Evolutionary conservation across 805 yeast genomes (phyloP).

Genomic region (Sporopachydermia lactativora): DNA sequence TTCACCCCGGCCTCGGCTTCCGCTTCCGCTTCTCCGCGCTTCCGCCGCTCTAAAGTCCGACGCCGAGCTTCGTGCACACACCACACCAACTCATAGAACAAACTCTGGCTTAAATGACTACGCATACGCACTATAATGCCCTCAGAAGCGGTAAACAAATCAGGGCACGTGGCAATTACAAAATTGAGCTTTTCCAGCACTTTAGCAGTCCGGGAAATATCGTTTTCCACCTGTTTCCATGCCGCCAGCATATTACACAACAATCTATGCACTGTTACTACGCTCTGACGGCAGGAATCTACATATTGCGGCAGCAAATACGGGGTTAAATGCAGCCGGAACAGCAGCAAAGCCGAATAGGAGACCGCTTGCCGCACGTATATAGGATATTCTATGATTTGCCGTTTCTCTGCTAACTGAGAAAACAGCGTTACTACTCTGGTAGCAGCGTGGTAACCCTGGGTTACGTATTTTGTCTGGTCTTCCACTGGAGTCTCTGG

Average conservation of each 20-base stretch:
- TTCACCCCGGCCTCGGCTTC: background rate
- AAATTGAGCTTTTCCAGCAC: constrained; percentile 80
- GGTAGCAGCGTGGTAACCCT: constrained; percentile 71
- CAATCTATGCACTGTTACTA: constrained; percentile 82
- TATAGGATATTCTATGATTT: constrained; percentile 73
- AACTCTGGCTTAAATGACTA: constrained; percentile 80
- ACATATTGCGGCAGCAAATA: constrained; percentile 54
- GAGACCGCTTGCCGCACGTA: constrained; percentile 79
- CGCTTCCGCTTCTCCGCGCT: constrained; percentile 11
- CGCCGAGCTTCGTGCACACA: constrained; percentile 90
- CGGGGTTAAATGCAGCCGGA: constrained; percentile 72
- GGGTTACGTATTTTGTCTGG: constrained; percentile 70
- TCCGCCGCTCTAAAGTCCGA: constrained; percentile 33
- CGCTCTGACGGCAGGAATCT: constrained; percentile 83
- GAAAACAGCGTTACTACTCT: constrained; percentile 69
- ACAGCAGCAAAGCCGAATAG: constrained; percentile 62
- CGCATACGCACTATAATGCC: constrained; percentile 79
- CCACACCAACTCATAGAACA: constrained; percentile 87
- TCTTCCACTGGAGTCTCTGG: constrained; percentile 85
- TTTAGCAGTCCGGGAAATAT: constrained; percentile 81
- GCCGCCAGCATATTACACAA: constrained; percentile 80
- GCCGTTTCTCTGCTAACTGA: constrained; percentile 48
- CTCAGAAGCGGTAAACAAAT: constrained; percentile 55
- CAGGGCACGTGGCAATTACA: constrained; percentile 79
- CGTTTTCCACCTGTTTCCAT: constrained; percentile 85